phyloP scores from a whole-genome alignment of 2,329 filamentous ascomycete genomes.

The Erysiphe pulchra region DNA sequence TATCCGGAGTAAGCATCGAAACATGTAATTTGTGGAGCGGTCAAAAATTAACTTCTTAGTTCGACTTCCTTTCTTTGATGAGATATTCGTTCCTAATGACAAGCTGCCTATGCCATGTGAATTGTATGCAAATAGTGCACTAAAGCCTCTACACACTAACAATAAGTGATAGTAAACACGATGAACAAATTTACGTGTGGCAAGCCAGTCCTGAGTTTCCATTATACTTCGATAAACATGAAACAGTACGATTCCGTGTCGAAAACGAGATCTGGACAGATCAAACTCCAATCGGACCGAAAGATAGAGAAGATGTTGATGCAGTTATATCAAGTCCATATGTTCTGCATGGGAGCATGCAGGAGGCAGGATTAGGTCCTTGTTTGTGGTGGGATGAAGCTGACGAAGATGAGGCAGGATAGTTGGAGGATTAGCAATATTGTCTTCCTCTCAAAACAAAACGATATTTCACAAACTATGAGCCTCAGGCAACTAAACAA shows the following conservation, averaged over 20 bases:
- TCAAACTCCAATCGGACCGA: conserved; percentile 45
- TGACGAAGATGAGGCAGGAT: conserved; percentile 4
- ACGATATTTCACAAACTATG: too few species aligned
- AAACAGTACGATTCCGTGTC: conserved; percentile 67
- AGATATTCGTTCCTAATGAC: conserved; percentile 56
- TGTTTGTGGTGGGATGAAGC: conserved; percentile 35
- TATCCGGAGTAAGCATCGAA: conserved; percentile 31
- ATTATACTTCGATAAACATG: conserved; percentile 73
- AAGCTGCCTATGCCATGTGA: conserved; percentile 50
- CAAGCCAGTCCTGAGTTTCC: conserved; percentile 41
- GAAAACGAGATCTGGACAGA: conserved; percentile 81
- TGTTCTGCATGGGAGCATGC: conserved; percentile 39
- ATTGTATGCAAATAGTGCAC: conserved; percentile 33
- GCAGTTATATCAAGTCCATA: conserved; percentile 40
- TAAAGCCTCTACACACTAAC: background rate
- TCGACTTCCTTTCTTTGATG: conserved; percentile 77
- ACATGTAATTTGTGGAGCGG: background rate
- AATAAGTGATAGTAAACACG: background rate
- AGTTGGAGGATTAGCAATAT: too few species aligned
- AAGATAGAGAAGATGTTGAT: conserved; percentile 25
- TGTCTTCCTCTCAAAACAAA: too few species aligned
- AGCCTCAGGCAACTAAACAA: too few species aligned
- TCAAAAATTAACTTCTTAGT: conserved; percentile 21
- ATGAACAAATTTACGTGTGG: conserved; percentile 43
- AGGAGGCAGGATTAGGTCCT: conserved; percentile 32